Percentiles rank a stretch among this genome's conserved stretches.
phyloP scores from a whole-genome alignment of 768 basidiomycete genomes.

The Suillus subaureus region DNA sequence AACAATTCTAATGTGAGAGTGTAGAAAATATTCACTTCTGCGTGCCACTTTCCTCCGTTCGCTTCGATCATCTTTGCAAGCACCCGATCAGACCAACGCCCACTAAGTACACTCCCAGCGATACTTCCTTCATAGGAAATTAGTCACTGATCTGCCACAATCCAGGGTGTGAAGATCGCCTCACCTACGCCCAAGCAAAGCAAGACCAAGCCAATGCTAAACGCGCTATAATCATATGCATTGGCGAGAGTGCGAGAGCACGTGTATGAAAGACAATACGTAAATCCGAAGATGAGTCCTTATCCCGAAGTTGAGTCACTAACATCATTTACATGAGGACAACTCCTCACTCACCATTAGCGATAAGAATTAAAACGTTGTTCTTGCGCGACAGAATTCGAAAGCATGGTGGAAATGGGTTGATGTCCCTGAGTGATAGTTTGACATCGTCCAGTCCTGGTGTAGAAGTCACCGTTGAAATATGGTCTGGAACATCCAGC shows the following conservation, averaged over 20 bases:
- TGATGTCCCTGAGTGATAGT: slow-evolving; percentile 68
- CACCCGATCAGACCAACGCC: slow-evolving; percentile 64
- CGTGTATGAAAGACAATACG: slow-evolving; percentile 73
- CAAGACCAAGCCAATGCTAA: slow-evolving; percentile 76
- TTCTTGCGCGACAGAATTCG: slow-evolving; percentile 60
- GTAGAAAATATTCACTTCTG: slow-evolving; percentile 54
- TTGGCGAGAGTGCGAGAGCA: slow-evolving; percentile 66
- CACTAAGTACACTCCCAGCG: slow-evolving; percentile 56
- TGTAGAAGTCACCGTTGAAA: slow-evolving; percentile 15
- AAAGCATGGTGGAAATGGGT: slow-evolving; percentile 66
- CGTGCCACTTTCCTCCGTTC: slow-evolving; percentile 51
- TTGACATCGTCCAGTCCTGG: slow-evolving; percentile 38
- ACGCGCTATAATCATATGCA: slow-evolving; percentile 65
- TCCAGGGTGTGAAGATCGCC: slow-evolving; percentile 16
- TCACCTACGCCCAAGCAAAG: slow-evolving; percentile 72
- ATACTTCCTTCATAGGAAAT: slow-evolving; percentile 41
- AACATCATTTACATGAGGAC: neutral
- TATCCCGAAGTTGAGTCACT: slow-evolving; percentile 14
- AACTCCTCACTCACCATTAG: slow-evolving; percentile 21
- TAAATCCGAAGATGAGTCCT: slow-evolving; percentile 74
- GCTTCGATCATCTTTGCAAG: slow-evolving; percentile 45
- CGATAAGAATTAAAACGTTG: slow-evolving; percentile 63
- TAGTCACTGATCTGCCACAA: neutral
- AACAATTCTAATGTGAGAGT: neutral
- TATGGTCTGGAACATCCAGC: slow-evolving; percentile 29